Evolutionary conservation across 192 early-diverging fungal species (phyloP), one percentile per base, ranked within the genome.

Genomic region (Coemansia sp.): DNA sequence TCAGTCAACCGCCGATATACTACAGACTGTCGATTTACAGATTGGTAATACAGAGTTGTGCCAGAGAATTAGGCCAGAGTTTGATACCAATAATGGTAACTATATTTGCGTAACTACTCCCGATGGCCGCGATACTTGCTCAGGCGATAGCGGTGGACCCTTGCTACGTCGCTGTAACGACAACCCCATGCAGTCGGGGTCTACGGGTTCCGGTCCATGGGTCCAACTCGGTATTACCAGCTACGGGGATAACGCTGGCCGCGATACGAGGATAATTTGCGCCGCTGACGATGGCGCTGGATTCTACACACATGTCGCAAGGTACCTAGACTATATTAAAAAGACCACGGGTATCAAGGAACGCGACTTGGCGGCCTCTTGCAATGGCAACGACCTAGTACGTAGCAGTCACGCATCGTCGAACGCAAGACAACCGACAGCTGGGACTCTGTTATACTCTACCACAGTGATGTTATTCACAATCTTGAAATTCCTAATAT

Each of bases 31-130:
- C 13, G 74, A 77, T 30, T 21, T 84, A 37, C 37, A 4, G 1
- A 75, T 61, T 0, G 82, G 82, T 37, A 57, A 78, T 47, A 65
- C 70, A 10, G 64, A n/a, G 13, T 23, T 76, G 58, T 84, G 82
- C 52, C 30, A 40, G 6, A 28, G 39, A 2, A 73, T 84, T 2
- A 13, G 77, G 0, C 63, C 74, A 0, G 32, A 68, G 42, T 84
- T 76, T 52, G 50, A 49, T 16, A 19, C 46, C 11, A 76, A 78
- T 53, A 62, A 84, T 28, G 82, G 82, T 8, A 61, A 80, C 69
- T 76, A 79, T 47, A 84, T 84, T 30, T 84, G 82, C 68, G 76
- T 84, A 0, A 75, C 81, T 3, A 84, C 82, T 1, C 74, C 77
- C 3, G 77, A 84, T 1, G 77, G 70, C 26, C 68, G 70, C 23